A percentile compares a stretch with the other conserved stretches of the same genome.
Conservation (phyloP, 352 stramenopile genomes). For the Pythium angustatum region DNA sequence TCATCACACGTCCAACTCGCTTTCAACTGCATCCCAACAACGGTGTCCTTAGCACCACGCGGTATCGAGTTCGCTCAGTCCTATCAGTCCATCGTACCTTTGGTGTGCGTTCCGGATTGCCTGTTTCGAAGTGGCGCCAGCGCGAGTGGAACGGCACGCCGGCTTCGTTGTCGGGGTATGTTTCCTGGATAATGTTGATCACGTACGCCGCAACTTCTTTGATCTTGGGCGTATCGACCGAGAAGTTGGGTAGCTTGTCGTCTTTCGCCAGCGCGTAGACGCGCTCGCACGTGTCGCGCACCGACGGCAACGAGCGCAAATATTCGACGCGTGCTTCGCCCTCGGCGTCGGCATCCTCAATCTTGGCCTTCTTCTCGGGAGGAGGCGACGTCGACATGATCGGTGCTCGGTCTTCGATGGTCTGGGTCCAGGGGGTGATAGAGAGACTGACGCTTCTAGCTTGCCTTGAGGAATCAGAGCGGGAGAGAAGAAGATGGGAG, state of each 20-base stretch:
- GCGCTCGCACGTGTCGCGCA: conserved; percentile 68
- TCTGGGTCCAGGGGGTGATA: too few species aligned
- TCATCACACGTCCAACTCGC: conserved; percentile 48
- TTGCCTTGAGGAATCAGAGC: too few species aligned
- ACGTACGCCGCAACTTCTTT: conserved; percentile 69
- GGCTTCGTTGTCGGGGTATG: conserved; percentile 48
- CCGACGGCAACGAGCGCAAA: conserved; percentile 68
- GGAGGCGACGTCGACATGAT: conserved; percentile 22
- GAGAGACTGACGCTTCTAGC: neutral
- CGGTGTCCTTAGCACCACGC: neutral
- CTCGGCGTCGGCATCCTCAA: conserved; percentile 6
- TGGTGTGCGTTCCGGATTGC: conserved; percentile 57
- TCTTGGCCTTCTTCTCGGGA: conserved; percentile 24
- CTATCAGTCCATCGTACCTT: conserved; percentile 28
- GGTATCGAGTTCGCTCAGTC: neutral
- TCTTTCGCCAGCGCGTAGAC: conserved; percentile 57
- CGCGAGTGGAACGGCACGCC: conserved; percentile 81
- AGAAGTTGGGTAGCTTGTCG: conserved; percentile 64
- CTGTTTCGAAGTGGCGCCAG: conserved; percentile 82
- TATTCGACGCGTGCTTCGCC: conserved; percentile 35
- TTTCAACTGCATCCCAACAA: conserved; percentile 51
- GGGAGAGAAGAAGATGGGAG: too few species aligned
- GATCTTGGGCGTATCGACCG: conserved; percentile 56
- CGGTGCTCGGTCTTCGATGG: too few species aligned
- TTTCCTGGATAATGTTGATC: conserved; percentile 56